Evolutionary conservation across 192 early-diverging fungal genomes (phyloP), one percentile per base, ranked within the genome.

Genomic region (Diversispora epigaea): DNA sequence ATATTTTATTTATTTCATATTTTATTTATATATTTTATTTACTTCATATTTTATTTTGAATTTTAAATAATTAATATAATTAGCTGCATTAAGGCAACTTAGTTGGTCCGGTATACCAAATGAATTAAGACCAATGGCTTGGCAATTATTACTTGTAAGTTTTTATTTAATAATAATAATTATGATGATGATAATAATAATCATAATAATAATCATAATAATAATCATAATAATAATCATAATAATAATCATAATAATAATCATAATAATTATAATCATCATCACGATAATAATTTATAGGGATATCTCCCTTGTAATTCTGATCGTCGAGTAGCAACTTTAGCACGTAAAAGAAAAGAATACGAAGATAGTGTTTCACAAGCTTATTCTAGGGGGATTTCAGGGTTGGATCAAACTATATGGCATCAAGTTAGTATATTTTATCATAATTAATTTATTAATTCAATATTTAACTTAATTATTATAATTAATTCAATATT

Each of bases 61-160:
- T 82, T 49, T 15, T 22, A n/a, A 22, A 41, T 61, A 9, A 6
- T 22, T 22, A 41, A 62, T 62, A 17, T 14, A 45, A 39, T 43
- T 41, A 75, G 73, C 50, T 45, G 88, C 87, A 54, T 84, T 99
- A 25, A 87, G 92, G 39, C 89, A 91, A 77, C 83, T 97, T 25
- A 91, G 92, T 83, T 99, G 97, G 97, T 89, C 91, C 44, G 97
- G 97, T 0, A 93, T 99, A 40, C 96, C 97, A 0, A 84, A 87
- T 32, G 87, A 93, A 69, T 89, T 93, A 66, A 89, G 97, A 0
- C 83, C 93, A 15, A 93, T 91, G 52, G 89, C 94, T 4, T 99
- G 97, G 97, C 95, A 96, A 63, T 78, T 99, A 15, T 84, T 99
- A 57, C 90, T 98, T 84, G 92, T 90, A 77, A 6, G 61, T 25